Evolutionary conservation across 306 rosid genomes (phyloP).

Genomic region (Cucurbita pepo): DNA sequence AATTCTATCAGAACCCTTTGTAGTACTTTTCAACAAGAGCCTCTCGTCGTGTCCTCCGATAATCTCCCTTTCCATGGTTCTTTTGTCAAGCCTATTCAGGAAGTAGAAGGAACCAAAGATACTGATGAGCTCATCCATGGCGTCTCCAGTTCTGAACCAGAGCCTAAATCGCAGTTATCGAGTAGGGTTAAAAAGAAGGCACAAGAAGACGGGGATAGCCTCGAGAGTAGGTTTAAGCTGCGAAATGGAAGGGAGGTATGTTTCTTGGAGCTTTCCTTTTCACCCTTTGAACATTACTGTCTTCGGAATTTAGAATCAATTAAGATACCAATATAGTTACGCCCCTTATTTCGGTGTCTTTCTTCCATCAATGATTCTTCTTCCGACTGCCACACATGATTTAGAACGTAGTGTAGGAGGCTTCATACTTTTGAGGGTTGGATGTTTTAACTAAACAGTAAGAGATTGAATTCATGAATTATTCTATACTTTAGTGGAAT

Average conservation of each 20-base stretch:
- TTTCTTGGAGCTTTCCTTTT: not conserved
- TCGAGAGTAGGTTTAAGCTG: constrained; percentile 55
- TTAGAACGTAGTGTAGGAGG: not conserved
- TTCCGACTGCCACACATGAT: not conserved
- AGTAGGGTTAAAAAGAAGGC: constrained; percentile 33
- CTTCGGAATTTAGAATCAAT: not conserved
- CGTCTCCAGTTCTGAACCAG: not conserved
- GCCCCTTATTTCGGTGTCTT: not conserved
- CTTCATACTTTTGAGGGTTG: not conserved
- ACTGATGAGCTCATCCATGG: not conserved
- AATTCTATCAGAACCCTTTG: not conserved
- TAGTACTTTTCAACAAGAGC: not conserved
- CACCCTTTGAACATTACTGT: not conserved
- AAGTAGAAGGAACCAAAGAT: not conserved
- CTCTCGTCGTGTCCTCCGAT: not conserved
- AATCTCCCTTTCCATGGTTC: not conserved
- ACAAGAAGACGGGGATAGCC: constrained; percentile 14
- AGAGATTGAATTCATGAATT: not conserved
- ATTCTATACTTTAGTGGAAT: not conserved
- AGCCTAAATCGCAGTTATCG: constrained; percentile 1
- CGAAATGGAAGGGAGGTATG: constrained; percentile 74
- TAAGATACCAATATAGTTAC: not conserved
- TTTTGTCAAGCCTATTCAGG: not conserved
- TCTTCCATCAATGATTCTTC: not conserved
- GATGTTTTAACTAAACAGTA: not conserved